phyloP scores from a whole-genome alignment of 345 rosid species.

The Eucalyptus pumila region DNA sequence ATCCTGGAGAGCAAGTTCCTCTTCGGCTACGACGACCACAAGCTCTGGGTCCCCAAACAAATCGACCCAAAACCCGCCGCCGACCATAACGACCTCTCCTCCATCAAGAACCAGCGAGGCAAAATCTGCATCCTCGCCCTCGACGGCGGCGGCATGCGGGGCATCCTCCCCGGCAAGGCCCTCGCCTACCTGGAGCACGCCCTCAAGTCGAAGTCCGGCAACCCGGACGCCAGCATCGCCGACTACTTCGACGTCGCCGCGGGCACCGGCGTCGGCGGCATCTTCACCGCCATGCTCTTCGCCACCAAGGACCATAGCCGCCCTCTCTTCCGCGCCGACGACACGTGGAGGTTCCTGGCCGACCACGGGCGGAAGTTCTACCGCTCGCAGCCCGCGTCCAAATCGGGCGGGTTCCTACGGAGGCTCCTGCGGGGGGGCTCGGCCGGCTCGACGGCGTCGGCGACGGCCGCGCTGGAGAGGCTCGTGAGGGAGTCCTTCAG shows the following conservation, averaged over 20 bases:
- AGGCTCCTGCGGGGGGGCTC: slow-evolving; percentile 30
- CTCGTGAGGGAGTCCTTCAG: slow-evolving; percentile 56
- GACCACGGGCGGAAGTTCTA: slow-evolving; percentile 55
- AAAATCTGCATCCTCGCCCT: slow-evolving; percentile 79
- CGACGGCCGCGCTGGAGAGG: slow-evolving; percentile 43
- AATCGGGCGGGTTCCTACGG: slow-evolving; percentile 20
- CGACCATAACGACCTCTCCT: neutral
- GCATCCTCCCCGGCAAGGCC: slow-evolving; percentile 83
- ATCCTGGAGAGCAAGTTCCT: slow-evolving; percentile 87
- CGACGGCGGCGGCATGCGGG: slow-evolving; percentile 89
- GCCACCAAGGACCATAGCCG: slow-evolving; percentile 57
- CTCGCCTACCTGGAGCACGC: slow-evolving; percentile 76
- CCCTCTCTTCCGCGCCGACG: slow-evolving; percentile 73
- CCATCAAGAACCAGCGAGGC: slow-evolving; percentile 84
- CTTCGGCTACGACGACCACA: slow-evolving; percentile 75
- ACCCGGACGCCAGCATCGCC: slow-evolving; percentile 83
- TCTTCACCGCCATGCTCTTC: slow-evolving; percentile 89
- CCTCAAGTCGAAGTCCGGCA: slow-evolving; percentile 65
- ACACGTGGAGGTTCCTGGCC: slow-evolving; percentile 82
- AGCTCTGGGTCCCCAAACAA: slow-evolving; percentile 56
- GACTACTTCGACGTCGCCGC: slow-evolving; percentile 93
- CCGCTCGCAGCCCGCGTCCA: slow-evolving; percentile 10
- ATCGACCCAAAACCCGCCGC: neutral
- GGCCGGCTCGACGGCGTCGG: slow-evolving; percentile 16
- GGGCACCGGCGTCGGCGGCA: slow-evolving; percentile 84